Evolutionary conservation across 441 rosid species (phyloP), one percentile per base, ranked within the genome.

Genomic region (Arabidopsis hybrid): DNA sequence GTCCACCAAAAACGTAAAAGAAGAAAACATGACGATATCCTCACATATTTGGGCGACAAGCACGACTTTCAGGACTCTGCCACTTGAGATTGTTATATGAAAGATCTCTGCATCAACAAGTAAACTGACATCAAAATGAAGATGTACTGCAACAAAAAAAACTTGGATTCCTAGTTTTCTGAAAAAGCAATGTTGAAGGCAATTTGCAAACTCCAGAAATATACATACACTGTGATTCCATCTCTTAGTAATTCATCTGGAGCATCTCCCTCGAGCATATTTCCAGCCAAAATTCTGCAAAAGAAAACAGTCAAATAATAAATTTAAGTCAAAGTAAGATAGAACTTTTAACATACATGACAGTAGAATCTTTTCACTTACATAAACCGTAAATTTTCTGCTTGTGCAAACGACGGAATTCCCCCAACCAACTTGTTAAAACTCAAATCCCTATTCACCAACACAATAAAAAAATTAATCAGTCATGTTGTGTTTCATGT

Each of bases 81-180:
- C 82, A 83, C 31, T 81, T 69, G 60, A 95, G 91, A 85, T 89
- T 81, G 72, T 95, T 95, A 83, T 89, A 95, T 2, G 99, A 91
- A 70, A 95, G 87, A 81, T 95, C 99, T 50, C 99, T 92, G 92
- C 79, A 80, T 46, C 40, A 69, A 73, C 38, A 78, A 68, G 59
- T 5, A 17, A 39, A 43, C 51, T 21, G 21, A 65, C 32, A 65
- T 60, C 60, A 74, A 65, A 42, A 57, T 38, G 35, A 53, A 58
- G 43, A 60, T 43, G 60, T 16, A 31, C 16, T 32, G 65, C 3
- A 18, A 50, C 55, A 73, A 35, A 60, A 57, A 64, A 76, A 21
- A 21, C 56, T 39, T 71, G 72, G 42, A 62, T 79, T 60, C 64
- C 65, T 35, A 43, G 21, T 40, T 32, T 65, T 55, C 5, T 31